Evolutionary conservation across 2,329 filamentous ascomycete genomes (phyloP).

Genomic region (Aspergillus caelatus): DNA sequence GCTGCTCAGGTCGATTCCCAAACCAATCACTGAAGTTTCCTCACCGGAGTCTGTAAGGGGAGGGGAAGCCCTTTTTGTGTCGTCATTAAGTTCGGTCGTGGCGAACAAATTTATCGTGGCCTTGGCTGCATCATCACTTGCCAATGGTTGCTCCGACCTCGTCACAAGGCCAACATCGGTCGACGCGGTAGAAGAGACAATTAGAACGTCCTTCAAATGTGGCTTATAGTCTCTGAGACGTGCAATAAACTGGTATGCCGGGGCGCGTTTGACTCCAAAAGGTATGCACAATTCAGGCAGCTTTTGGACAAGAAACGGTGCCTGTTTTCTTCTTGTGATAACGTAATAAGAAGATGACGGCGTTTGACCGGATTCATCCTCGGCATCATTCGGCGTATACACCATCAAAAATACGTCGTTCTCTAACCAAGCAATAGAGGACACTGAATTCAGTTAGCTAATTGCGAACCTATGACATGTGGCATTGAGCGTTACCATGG

Average conservation of each 20-base stretch:
- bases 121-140: conserved; percentile 61
- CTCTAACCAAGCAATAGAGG: conserved; percentile 83
- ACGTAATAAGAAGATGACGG: conserved; percentile 76
- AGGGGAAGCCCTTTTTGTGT: conserved; percentile 76
- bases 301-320: conserved; percentile 71
- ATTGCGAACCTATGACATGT: neutral
- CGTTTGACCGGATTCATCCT: conserved; percentile 54
- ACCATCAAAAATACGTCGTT: conserved; percentile 82
- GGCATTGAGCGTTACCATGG: conserved; percentile 61
- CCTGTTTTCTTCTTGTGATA: conserved; percentile 67
- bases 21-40: conserved; percentile 78
- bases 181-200: conserved; percentile 79
- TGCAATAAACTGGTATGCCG: conserved; percentile 76
- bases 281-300: conserved; percentile 74
- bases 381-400: conserved; percentile 66
- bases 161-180: conserved; percentile 79
- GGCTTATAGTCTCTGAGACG: conserved; percentile 81
- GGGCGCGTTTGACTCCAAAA: conserved; percentile 65
- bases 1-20: conserved; percentile 80
- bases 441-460: conserved; percentile 54
- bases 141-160: conserved; percentile 69
- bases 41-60: conserved; percentile 67
- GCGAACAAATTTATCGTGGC: conserved; percentile 70
- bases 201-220: conserved; percentile 75
- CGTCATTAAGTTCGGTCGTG: conserved; percentile 58